Evolutionary conservation across 306 rosid species (phyloP).

Genomic region (Hippophae rhamnoides): DNA sequence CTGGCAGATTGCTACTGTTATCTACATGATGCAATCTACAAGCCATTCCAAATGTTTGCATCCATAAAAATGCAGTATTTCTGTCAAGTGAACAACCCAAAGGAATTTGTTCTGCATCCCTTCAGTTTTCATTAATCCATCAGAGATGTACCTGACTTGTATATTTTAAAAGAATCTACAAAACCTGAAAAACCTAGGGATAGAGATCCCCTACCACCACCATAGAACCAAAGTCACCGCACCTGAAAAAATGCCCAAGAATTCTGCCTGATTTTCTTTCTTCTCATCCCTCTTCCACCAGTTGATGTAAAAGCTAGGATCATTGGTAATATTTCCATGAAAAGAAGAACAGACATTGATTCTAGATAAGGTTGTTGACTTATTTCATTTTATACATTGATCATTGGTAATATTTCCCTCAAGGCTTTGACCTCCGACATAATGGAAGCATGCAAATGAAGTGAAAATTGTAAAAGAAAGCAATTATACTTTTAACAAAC

Average conservation of each 20-base stretch:
- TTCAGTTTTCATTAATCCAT: neutral
- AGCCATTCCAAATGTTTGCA: neutral
- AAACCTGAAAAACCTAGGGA: neutral
- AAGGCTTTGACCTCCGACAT: neutral
- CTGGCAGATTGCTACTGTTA: neutral
- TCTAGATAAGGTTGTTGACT: neutral
- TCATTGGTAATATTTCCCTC: too few species aligned
- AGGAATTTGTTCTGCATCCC: neutral
- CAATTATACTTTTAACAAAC: neutral
- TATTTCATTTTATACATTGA: neutral
- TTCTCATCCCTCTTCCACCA: neutral
- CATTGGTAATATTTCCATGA: neutral
- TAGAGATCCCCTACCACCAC: too few species aligned
- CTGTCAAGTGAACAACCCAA: neutral
- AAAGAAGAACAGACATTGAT: neutral
- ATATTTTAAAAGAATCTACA: neutral
- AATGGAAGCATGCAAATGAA: constrained; percentile 6
- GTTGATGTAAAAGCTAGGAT: neutral
- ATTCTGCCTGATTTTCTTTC: neutral
- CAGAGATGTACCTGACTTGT: neutral
- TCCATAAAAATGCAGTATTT: neutral
- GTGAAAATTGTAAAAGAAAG: neutral
- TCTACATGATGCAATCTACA: neutral
- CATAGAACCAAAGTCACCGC: too few species aligned
- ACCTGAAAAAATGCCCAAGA: too few species aligned